A percentile compares a stretch with the other conserved stretches of the same genome.
phyloP scores from a whole-genome alignment of 1,139 yeast genomes.

The Kurtzmaniella quercitrusa region DNA sequence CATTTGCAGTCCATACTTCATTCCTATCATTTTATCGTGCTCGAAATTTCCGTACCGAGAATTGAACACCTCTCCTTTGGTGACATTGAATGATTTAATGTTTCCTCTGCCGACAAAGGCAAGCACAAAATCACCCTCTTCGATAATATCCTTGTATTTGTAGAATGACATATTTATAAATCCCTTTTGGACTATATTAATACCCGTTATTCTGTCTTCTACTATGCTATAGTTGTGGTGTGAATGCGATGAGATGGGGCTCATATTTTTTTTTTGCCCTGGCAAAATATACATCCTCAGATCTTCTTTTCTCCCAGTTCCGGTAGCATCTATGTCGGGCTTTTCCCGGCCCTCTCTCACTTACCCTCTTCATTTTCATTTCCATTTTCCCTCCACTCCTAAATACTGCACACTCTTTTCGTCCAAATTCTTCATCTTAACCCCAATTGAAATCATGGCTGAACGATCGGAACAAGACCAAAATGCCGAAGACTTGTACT shows the following conservation, averaged over 20 bases:
- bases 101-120: conserved; percentile 81
- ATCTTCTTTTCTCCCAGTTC: too few species aligned
- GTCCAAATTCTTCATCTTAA: not conserved
- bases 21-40: conserved; percentile 79
- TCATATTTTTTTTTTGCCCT: too few species aligned
- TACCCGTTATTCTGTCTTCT: too few species aligned
- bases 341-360: too few species aligned
- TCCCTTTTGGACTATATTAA: too few species aligned
- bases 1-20: conserved; percentile 80
- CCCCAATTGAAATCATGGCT: not conserved
- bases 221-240: too few species aligned
- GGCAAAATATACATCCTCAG: too few species aligned
- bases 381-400: not conserved
- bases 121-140: conserved; percentile 81
- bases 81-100: conserved; percentile 69
- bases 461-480: conserved; percentile 18
- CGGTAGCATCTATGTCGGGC: too few species aligned
- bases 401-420: conserved; percentile 2
- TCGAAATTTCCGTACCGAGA: conserved; percentile 88
- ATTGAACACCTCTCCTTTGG: conserved; percentile 57
- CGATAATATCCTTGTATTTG: conserved; percentile 53
- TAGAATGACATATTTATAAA: conserved; percentile 37
- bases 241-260: not conserved
- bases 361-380: too few species aligned
- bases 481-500: conserved; percentile 48